These are phyloP conservation scores for Toxoplasma gondii DNA, from an alignment of 169 alveolate species.

Conservation along the genomic window DNA sequence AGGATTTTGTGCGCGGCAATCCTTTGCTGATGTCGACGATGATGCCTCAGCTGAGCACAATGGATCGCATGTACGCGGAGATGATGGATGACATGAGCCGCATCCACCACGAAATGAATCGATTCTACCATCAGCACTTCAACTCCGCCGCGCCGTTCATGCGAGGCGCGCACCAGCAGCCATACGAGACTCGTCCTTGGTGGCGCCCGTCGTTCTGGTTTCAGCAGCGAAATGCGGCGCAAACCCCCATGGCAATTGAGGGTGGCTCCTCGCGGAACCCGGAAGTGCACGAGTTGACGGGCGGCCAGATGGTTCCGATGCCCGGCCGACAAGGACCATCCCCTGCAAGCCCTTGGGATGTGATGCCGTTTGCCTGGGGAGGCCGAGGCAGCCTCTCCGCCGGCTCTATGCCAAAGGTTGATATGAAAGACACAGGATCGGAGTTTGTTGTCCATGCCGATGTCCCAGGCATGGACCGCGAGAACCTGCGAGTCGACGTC, in stretches of 20 bases:
- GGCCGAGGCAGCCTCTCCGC: background rate
- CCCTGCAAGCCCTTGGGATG: background rate
- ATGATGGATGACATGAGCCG: slow-evolving; percentile 32
- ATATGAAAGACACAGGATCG: slow-evolving; percentile 51
- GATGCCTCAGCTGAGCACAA: slow-evolving; percentile 19
- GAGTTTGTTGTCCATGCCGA: slow-evolving; percentile 64
- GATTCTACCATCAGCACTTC: background rate
- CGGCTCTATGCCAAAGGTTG: slow-evolving; percentile 43
- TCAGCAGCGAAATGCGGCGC: background rate
- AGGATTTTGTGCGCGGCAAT: background rate
- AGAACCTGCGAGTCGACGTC: slow-evolving; percentile 47
- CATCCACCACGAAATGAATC: slow-evolving; percentile 6
- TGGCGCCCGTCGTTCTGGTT: slow-evolving; percentile 28
- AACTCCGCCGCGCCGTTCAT: background rate
- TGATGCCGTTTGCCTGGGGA: slow-evolving; percentile 21
- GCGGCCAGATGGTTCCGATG: background rate
- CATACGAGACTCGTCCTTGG: background rate
- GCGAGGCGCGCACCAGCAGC: background rate
- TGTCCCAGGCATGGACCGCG: slow-evolving; percentile 60
- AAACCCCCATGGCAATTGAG: background rate
- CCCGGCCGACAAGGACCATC: background rate
- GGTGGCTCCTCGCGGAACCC: background rate
- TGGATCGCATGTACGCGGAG: slow-evolving; percentile 33
- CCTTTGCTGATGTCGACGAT: background rate
- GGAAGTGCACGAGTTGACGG: background rate